Conservation (phyloP, 225 moss, liverwort and hornwort species). For the Physcomitrium patens region DNA sequence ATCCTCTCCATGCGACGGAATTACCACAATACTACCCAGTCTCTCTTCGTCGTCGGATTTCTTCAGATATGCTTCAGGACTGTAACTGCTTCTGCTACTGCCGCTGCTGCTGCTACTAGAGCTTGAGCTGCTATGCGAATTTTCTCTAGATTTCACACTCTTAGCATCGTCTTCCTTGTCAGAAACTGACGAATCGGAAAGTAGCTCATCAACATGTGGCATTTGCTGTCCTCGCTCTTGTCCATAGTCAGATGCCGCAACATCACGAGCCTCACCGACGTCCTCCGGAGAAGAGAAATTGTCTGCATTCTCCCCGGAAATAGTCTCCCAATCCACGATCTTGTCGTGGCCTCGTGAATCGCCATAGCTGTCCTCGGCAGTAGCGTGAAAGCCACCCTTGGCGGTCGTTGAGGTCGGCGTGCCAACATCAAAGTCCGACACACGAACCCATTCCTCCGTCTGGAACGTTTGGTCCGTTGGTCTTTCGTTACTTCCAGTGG, state of each 20-base stretch:
- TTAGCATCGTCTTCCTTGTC: conserved; percentile 43
- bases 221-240: conserved; percentile 33
- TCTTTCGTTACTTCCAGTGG: conserved; percentile 29
- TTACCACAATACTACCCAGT: conserved; percentile 47
- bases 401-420: conserved; percentile 54
- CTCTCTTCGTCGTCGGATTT: conserved; percentile 54
- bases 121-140: conserved; percentile 35
- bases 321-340: conserved; percentile 62
- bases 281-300: conserved; percentile 49
- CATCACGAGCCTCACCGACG: conserved; percentile 33
- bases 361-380: conserved; percentile 39
- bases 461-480: conserved; percentile 42
- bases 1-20: conserved; percentile 39
- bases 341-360: conserved; percentile 47
- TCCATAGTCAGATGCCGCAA: conserved; percentile 38
- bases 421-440: conserved; percentile 55
- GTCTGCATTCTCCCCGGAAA: conserved; percentile 52
- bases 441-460: conserved; percentile 70
- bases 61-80: conserved; percentile 21
- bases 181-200: conserved; percentile 25
- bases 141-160: conserved; percentile 42
- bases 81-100: conserved; percentile 9
- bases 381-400: conserved; percentile 49
- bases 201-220: conserved; percentile 28
- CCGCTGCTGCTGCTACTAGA: conserved; percentile 18